Conservation (phyloP, 306 rosid genomes). For the Cucumis cinereus region DNA sequence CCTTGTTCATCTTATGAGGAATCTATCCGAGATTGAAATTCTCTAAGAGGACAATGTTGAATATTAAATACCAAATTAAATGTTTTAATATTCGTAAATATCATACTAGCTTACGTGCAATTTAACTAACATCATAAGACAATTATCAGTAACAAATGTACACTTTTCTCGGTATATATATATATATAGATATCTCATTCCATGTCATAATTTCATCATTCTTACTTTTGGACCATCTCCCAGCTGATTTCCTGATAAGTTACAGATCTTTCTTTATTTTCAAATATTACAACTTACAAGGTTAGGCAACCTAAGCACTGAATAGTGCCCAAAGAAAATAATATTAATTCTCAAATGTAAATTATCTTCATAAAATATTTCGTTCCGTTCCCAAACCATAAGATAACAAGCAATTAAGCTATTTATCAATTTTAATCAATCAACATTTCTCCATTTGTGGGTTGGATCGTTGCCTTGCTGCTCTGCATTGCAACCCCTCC, state of each 20-base stretch:
- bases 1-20: too few species aligned
- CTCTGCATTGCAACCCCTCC: conserved; percentile 41
- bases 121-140: too few species aligned
- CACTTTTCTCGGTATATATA: too few species aligned
- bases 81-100: too few species aligned
- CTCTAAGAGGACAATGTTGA: too few species aligned
- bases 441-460: conserved; percentile 68
- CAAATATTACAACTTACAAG: not conserved
- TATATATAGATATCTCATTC: too few species aligned
- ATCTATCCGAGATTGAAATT: too few species aligned
- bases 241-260: not conserved
- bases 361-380: not conserved
- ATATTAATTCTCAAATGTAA: not conserved
- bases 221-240: not conserved
- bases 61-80: too few species aligned
- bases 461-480: conserved; percentile 57
- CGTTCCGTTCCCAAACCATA: not conserved
- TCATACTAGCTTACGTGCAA: too few species aligned
- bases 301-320: not conserved
- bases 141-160: too few species aligned
- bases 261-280: not conserved
- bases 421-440: conserved; percentile 33
- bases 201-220: too few species aligned
- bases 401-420: not conserved
- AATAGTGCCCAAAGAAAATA: not conserved